Evolutionary conservation across 2,329 filamentous ascomycete genomes (phyloP).

Genomic region (Colletotrichum sojae): DNA sequence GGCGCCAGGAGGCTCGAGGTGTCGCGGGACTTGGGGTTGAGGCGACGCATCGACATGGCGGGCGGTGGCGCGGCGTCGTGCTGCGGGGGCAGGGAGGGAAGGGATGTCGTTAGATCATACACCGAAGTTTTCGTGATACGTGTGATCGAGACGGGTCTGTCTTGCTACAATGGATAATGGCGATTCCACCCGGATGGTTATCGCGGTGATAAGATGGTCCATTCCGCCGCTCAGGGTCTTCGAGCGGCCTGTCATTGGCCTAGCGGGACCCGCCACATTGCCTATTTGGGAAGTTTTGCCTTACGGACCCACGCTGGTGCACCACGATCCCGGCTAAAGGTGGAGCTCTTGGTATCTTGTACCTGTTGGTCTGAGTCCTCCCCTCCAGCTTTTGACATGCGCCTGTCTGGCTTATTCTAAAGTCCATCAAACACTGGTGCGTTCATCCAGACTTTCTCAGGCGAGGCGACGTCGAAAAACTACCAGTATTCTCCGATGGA

Average conservation of each 20-base stretch:
- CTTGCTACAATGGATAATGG: neutral
- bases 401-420: too few relatives aligned
- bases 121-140: conserved; percentile 16
- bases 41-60: conserved; percentile 37
- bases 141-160: conserved; percentile 13
- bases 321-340: neutral
- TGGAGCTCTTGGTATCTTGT: too few relatives aligned
- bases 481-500: too few relatives aligned
- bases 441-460: neutral
- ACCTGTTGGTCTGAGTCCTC: neutral
- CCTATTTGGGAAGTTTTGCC: conserved; percentile 9
- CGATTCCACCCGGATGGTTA: conserved; percentile 15
- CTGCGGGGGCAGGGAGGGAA: neutral
- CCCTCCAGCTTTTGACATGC: too few relatives aligned
- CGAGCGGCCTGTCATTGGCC: conserved; percentile 26
- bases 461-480: too few relatives aligned
- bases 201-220: conserved; percentile 24
- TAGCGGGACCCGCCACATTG: conserved; percentile 5
- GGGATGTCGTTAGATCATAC: conserved; percentile 17
- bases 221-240: conserved; percentile 23
- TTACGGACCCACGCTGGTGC: neutral
- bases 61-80: conserved; percentile 2
- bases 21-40: conserved; percentile 43
- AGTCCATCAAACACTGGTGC: neutral
- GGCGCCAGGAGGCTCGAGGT: conserved; percentile 72